Evolutionary conservation across 495 filamentous ascomycete species (phyloP).

Genomic region (Neurospora discreta): DNA sequence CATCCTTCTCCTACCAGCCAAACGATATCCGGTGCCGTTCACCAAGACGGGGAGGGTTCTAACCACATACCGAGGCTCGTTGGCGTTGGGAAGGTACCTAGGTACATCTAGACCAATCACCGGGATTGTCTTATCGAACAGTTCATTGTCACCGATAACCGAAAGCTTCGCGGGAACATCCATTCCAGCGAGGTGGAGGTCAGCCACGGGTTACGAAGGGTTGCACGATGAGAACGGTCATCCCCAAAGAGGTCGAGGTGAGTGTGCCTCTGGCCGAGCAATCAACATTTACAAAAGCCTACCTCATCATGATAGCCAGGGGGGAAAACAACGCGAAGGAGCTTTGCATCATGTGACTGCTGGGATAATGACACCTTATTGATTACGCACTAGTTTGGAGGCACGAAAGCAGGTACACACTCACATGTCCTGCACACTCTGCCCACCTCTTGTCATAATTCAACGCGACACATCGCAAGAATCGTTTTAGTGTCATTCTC

Average conservation of each 20-base stretch:
- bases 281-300: background rate
- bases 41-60: background rate
- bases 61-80: background rate
- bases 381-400: background rate
- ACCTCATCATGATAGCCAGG: background rate
- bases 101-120: background rate
- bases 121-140: background rate
- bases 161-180: background rate
- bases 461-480: background rate
- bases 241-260: background rate
- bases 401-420: background rate
- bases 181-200: background rate
- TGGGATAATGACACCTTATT: background rate
- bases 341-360: background rate
- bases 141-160: background rate
- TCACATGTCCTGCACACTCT: background rate
- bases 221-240: background rate
- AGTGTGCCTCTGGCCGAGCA: background rate
- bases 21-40: background rate
- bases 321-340: background rate
- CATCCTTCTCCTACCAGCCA: background rate
- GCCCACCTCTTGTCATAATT: background rate
- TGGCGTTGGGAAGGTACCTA: background rate
- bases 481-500: no score
- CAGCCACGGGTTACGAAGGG: background rate